These are phyloP conservation scores for Termitomyces sp. DNA, from an alignment of 1,284 basidiomycete genomes.

Conservation along the genomic window DNA sequence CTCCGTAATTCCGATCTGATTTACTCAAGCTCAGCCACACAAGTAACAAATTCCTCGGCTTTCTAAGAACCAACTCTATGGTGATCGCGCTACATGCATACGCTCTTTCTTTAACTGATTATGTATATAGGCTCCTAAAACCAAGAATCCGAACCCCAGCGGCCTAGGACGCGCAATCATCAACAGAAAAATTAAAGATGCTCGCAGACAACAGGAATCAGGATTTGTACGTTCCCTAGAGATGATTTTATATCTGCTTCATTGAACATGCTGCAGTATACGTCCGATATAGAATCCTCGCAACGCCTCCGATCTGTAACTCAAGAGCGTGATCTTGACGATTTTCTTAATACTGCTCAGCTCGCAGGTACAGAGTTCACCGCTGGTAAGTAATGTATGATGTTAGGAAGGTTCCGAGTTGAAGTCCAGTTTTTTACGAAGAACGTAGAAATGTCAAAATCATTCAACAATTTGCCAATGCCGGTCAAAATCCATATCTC, in stretches of 20 bases:
- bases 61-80: neutral
- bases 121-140: constrained; percentile 38
- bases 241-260: neutral
- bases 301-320: constrained; percentile 88
- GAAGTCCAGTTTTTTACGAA: constrained; percentile 24
- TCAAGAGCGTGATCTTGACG: constrained; percentile 93
- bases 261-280: constrained; percentile 50
- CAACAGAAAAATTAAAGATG: constrained; percentile 83
- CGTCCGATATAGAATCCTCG: constrained; percentile 67
- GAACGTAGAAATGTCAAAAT: constrained; percentile 93
- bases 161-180: constrained; percentile 91
- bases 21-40: neutral
- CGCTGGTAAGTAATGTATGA: constrained; percentile 60
- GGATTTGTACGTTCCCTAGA: constrained; percentile 55
- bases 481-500: constrained; percentile 82
- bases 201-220: constrained; percentile 64
- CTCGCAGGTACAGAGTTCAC: constrained; percentile 95
- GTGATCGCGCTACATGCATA: constrained; percentile 5
- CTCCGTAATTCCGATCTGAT: neutral
- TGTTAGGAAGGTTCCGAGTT: neutral
- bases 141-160: constrained; percentile 57
- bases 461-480: constrained; percentile 60
- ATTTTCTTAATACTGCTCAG: constrained; percentile 93
- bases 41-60: neutral
- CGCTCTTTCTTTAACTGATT: neutral